Evolutionary conservation across 306 rosid genomes (phyloP).

Genomic region (Gastrolobium villosum): DNA sequence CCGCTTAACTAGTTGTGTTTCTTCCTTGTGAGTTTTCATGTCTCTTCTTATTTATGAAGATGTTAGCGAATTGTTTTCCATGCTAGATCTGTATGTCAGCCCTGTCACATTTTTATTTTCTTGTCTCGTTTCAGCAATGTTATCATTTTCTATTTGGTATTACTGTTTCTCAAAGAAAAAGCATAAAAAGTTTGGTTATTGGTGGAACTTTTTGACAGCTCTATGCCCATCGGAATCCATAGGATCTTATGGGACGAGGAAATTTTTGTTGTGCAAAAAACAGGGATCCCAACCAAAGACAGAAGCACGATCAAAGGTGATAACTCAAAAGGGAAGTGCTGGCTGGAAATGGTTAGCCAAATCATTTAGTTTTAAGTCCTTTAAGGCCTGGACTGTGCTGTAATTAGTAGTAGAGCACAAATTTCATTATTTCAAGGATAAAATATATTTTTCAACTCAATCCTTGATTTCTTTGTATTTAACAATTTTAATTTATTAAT

Average conservation of each 20-base stretch:
- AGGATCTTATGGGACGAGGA: constrained; percentile 55
- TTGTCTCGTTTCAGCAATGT: too few species aligned
- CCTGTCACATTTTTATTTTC: too few species aligned
- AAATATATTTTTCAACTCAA: too few species aligned
- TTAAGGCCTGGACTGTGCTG: background rate
- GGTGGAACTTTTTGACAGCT: constrained; percentile 46
- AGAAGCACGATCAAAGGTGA: constrained; percentile 29
- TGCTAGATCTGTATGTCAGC: too few species aligned
- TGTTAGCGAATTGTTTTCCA: background rate
- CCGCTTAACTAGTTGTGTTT: too few species aligned
- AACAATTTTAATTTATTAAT: too few species aligned
- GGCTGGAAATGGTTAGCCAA: constrained; percentile 56
- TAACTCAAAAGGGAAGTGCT: constrained; percentile 40
- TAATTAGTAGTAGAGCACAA: background rate
- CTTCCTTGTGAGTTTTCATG: background rate
- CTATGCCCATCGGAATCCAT: constrained; percentile 53
- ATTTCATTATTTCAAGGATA: too few species aligned
- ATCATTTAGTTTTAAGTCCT: constrained; percentile 31
- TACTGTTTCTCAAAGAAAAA: too few species aligned
- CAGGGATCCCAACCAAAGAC: constrained; percentile 17
- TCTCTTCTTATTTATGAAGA: background rate
- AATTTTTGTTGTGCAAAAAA: constrained; percentile 58
- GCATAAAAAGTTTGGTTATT: too few species aligned
- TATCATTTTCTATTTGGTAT: too few species aligned
- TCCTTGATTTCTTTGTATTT: too few species aligned